phyloP scores from a whole-genome alignment of 805 yeast species.

The Candida anglica region DNA sequence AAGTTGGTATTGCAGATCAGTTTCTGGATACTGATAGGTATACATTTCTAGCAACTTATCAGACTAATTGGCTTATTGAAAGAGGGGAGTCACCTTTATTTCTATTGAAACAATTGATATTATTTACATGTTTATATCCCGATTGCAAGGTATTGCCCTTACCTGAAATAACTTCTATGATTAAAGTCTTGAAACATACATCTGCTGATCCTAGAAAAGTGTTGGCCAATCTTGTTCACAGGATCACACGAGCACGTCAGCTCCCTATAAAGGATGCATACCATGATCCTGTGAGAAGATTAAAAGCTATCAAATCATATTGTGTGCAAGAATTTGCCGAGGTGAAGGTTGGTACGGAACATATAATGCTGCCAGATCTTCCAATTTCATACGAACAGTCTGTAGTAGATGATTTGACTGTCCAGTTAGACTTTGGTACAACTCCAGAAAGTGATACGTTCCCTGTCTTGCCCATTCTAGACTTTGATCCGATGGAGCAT shows the following conservation, averaged over 20 bases:
- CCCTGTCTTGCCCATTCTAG: too few species aligned
- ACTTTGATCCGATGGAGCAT: too few species aligned
- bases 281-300: conserved; percentile 1
- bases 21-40: conserved; percentile 5
- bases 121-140: conserved; percentile 17
- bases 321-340: neutral
- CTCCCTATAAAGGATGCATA: neutral
- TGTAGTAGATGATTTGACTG: neutral
- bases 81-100: conserved; percentile 24
- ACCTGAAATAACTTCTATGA: neutral
- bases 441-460: too few species aligned
- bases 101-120: conserved; percentile 20
- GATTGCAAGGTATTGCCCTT: conserved; percentile 8
- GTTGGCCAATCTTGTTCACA: neutral
- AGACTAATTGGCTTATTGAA: conserved; percentile 14
- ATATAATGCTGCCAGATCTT: too few species aligned
- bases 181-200: conserved; percentile 1
- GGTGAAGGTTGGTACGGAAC: too few species aligned
- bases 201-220: conserved; percentile 2
- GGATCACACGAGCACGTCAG: conserved; percentile 1
- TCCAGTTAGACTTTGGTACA: too few species aligned
- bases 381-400: too few species aligned
- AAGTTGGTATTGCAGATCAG: too few species aligned
- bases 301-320: neutral
- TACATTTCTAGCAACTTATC: conserved; percentile 11